Evolutionary conservation across 140 eudicot species (phyloP).

Genomic region (Erigeron philadelphicus): DNA sequence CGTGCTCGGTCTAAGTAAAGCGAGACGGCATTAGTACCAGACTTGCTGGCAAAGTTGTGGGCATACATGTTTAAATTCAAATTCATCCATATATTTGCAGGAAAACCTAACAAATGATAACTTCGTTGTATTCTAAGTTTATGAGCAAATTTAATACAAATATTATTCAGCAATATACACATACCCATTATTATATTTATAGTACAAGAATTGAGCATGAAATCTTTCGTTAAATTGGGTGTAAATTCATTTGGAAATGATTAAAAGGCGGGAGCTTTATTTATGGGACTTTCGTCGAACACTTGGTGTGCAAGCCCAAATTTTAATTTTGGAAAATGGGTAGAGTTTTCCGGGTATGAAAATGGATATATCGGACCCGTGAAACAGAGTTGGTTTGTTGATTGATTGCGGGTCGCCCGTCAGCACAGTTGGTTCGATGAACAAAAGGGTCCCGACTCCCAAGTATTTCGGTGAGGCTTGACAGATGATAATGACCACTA

Average conservation of each 20-base stretch:
- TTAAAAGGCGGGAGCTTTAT: background rate
- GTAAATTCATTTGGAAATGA: slow-evolving; percentile 18
- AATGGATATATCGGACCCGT: background rate
- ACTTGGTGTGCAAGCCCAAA: slow-evolving; percentile 35
- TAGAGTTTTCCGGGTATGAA: background rate
- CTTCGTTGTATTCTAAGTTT: slow-evolving; percentile 4
- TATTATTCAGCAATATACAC: slow-evolving; percentile 15
- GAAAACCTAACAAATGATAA: no score
- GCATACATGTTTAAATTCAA: slow-evolving; percentile 22
- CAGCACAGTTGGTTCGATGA: background rate
- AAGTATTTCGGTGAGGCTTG: no score
- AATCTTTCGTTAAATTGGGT: background rate
- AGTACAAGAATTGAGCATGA: background rate
- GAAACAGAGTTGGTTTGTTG: background rate
- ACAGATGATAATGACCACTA: no score
- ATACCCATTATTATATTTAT: slow-evolving; percentile 3
- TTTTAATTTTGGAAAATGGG: background rate
- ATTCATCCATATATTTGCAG: slow-evolving; percentile 1
- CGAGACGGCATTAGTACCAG: slow-evolving; percentile 41
- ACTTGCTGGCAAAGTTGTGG: slow-evolving; percentile 35
- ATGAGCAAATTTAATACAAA: background rate
- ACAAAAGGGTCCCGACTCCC: background rate
- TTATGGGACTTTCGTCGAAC: slow-evolving; percentile 32
- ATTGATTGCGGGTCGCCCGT: background rate
- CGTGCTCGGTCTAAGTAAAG: slow-evolving; percentile 67